Evolutionary conservation across 2,329 filamentous ascomycete genomes (phyloP).

Genomic region (Colletotrichum scovillei): DNA sequence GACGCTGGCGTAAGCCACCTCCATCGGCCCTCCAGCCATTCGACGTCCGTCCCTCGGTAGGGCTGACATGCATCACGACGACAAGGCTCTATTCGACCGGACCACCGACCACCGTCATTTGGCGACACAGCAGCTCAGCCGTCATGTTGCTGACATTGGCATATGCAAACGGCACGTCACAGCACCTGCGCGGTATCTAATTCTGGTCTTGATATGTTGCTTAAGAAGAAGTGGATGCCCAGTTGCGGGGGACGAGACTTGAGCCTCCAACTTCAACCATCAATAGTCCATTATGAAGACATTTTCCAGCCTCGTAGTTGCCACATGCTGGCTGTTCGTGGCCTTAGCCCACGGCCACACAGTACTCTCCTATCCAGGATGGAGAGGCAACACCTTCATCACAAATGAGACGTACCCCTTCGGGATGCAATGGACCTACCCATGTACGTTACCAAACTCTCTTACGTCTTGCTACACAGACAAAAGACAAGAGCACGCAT

Average conservation of each 20-base stretch:
- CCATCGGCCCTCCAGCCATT: background rate
- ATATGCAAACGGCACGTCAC: background rate
- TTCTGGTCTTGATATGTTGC: background rate
- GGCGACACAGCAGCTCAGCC: background rate
- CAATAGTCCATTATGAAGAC: background rate
- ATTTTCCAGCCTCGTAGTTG: background rate
- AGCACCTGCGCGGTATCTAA: background rate
- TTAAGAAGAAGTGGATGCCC: background rate
- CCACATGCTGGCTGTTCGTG: background rate
- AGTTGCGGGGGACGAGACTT: background rate
- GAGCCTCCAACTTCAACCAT: background rate
- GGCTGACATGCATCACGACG: constrained; percentile 20
- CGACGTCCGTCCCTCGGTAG: background rate
- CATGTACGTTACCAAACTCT: constrained; percentile 61
- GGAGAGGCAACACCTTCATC: constrained; percentile 73
- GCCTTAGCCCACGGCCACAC: constrained; percentile 52
- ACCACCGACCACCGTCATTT: background rate
- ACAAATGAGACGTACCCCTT: constrained; percentile 72
- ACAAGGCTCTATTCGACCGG: background rate
- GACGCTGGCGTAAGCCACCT: background rate
- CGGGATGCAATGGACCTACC: constrained; percentile 78
- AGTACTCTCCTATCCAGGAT: constrained; percentile 73
- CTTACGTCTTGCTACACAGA: background rate
- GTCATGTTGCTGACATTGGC: background rate
- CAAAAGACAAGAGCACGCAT: background rate